A percentile compares a stretch with the other conserved stretches of the same genome.
Evolutionary conservation across 352 stramenopile genomes (phyloP).

Genomic region (Saprolegnia diclina): DNA sequence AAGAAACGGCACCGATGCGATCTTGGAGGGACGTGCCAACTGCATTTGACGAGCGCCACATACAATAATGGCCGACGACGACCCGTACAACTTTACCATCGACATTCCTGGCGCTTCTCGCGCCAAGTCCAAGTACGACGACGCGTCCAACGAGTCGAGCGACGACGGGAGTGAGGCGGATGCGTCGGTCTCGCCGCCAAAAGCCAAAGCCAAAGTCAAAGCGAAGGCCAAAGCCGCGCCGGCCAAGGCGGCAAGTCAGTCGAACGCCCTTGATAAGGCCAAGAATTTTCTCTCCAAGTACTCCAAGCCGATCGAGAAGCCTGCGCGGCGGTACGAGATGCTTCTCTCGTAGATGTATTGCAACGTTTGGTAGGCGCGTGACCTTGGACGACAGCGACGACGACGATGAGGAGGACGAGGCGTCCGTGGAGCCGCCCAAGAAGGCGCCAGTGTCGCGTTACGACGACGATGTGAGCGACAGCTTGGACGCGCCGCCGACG

Average conservation of each 20-base stretch:
- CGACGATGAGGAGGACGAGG: conserved; percentile 34
- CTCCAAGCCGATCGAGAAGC: conserved; percentile 30
- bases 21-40: background rate
- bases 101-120: conserved; percentile 32
- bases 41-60: no score
- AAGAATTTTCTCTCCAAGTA: conserved; percentile 75
- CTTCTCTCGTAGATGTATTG: conserved; percentile 13
- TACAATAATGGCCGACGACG: conserved; percentile 29
- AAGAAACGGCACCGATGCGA: background rate
- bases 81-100: conserved; percentile 52
- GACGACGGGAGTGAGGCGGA: background rate
- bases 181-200: conserved; percentile 6
- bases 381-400: conserved; percentile 49
- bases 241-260: conserved; percentile 7
- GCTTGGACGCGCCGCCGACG: background rate
- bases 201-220: background rate
- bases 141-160: conserved; percentile 19
- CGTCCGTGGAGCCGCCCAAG: background rate
- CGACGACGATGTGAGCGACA: background rate
- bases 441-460: background rate
- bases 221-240: background rate
- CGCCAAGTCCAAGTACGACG: conserved; percentile 38
- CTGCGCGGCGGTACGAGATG: background rate
- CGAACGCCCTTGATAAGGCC: conserved; percentile 54
- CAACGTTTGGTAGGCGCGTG: conserved; percentile 25